phyloP scores from a whole-genome alignment of 306 rosid species.

The Luffa aegyptiaca region DNA sequence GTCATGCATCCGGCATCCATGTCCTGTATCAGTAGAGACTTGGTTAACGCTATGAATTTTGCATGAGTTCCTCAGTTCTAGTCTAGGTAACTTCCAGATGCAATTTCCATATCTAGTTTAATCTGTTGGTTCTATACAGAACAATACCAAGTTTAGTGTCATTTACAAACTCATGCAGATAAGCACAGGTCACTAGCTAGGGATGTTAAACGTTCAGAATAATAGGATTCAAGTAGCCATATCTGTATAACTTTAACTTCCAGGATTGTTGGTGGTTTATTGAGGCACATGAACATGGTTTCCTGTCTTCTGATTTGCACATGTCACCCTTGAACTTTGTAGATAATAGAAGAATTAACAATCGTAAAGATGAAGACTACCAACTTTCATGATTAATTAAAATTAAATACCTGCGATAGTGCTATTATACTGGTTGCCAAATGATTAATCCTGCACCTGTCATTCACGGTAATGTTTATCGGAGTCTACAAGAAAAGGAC shows the following conservation, averaged over 20 bases:
- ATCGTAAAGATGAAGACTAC: not conserved
- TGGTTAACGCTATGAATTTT: not conserved
- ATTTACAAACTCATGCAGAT: not conserved
- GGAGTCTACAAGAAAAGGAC: conserved; percentile 42
- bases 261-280: not conserved
- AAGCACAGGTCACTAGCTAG: not conserved
- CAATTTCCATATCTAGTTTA: not conserved
- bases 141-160: not conserved
- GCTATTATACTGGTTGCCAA: conserved; percentile 85
- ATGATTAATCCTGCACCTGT: conserved; percentile 88
- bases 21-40: not conserved
- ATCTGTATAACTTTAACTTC: not conserved
- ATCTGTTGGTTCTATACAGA: not conserved
- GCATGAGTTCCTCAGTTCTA: not conserved
- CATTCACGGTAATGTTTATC: conserved; percentile 42
- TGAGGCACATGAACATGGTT: not conserved
- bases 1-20: not conserved
- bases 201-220: not conserved
- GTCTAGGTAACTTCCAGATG: not conserved
- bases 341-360: not conserved
- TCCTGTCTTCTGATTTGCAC: not conserved
- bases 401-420: conserved; percentile 59
- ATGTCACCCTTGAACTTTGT: not conserved
- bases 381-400: conserved; percentile 11
- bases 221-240: not conserved